Evolutionary conservation across 768 basidiomycete genomes (phyloP).

Genomic region (Agrocybe pediades): DNA sequence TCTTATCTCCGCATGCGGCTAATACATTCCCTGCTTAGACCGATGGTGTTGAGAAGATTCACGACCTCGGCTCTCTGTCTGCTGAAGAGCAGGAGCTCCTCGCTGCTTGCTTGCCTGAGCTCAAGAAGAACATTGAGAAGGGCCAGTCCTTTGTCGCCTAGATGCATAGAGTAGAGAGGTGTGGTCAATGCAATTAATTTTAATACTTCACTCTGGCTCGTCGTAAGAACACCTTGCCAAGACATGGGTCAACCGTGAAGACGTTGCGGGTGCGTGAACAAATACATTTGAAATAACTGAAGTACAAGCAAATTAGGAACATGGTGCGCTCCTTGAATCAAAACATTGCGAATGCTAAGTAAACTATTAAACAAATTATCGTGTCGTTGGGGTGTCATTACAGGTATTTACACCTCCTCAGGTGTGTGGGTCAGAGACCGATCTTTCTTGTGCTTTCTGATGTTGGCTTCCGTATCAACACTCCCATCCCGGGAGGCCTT

Average conservation of each 20-base stretch:
- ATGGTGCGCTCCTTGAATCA: too few species aligned
- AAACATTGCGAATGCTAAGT: too few species aligned
- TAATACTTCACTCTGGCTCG: background rate
- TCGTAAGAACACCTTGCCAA: background rate
- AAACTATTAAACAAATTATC: too few species aligned
- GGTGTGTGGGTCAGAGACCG: too few species aligned
- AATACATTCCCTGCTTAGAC: constrained; percentile 29
- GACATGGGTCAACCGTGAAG: too few species aligned
- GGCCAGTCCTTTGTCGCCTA: constrained; percentile 75
- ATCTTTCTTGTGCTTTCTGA: background rate
- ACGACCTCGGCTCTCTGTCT: constrained; percentile 78
- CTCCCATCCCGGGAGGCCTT: background rate
- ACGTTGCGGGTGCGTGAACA: too few species aligned
- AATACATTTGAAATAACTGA: too few species aligned
- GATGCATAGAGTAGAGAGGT: constrained; percentile 18
- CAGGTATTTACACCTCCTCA: too few species aligned
- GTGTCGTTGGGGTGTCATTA: too few species aligned
- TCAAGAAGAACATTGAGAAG: constrained; percentile 99
- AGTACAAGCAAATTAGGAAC: too few species aligned
- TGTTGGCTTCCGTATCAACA: background rate
- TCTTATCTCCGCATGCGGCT: constrained; percentile 8
- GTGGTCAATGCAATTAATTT: constrained; percentile 4
- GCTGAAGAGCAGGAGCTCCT: constrained; percentile 85
- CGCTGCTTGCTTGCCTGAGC: constrained; percentile 84
- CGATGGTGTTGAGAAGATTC: constrained; percentile 92